Evolutionary conservation across 1,139 yeast species (phyloP).

Genomic region (Spathaspora sp.): DNA sequence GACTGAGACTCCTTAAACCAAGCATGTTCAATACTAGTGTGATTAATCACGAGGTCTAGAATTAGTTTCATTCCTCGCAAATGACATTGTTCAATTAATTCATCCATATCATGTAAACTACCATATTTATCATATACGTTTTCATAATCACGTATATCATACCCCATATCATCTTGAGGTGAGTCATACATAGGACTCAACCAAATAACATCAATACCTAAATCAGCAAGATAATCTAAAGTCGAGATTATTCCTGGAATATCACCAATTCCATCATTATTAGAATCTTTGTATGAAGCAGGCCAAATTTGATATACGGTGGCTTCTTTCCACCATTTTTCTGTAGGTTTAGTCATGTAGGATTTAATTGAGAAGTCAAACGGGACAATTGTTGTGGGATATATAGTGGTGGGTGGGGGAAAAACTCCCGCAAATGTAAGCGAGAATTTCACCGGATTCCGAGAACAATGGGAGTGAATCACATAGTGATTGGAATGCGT

Average conservation of each 20-base stretch:
- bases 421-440: not conserved
- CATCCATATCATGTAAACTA: slow-evolving; percentile 49
- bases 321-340: slow-evolving; percentile 57
- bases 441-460: not conserved
- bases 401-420: not conserved
- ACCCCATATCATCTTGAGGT: slow-evolving; percentile 64
- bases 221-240: slow-evolving; percentile 48
- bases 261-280: slow-evolving; percentile 59
- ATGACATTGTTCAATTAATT: slow-evolving; percentile 46
- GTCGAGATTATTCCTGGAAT: slow-evolving; percentile 51
- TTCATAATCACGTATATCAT: slow-evolving; percentile 55
- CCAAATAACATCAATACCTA: slow-evolving; percentile 57
- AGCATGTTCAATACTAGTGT: slow-evolving; percentile 52
- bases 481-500: too few relatives aligned
- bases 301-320: slow-evolving; percentile 59
- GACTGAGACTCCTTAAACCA: slow-evolving; percentile 58
- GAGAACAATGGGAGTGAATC: not conserved
- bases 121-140: slow-evolving; percentile 52
- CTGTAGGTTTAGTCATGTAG: slow-evolving; percentile 1
- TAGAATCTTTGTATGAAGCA: slow-evolving; percentile 56
- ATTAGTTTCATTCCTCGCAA: slow-evolving; percentile 50
- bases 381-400: not conserved
- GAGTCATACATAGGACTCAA: slow-evolving; percentile 57
- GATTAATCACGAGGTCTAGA: slow-evolving; percentile 57
- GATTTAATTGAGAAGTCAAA: not conserved